phyloP scores from a whole-genome alignment of 1,284 basidiomycete species.

The Sanghuangporus sanghuang region DNA sequence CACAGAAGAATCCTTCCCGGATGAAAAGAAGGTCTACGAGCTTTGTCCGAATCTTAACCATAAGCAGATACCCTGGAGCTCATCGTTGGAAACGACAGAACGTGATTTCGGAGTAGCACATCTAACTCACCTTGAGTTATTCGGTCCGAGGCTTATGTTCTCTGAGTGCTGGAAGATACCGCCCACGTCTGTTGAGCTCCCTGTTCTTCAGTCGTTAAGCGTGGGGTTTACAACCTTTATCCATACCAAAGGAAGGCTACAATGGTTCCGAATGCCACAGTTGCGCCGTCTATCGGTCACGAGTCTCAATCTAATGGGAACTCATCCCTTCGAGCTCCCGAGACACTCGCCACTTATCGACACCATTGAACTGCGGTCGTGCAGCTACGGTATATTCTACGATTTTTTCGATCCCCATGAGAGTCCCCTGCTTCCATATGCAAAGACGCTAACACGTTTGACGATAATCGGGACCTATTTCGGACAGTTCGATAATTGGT shows the following conservation, averaged over 20 bases:
- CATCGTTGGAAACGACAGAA: background rate
- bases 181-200: background rate
- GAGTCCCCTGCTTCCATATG: background rate
- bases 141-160: background rate
- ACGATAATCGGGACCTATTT: background rate
- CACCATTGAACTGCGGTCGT: background rate
- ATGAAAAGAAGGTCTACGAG: too few species aligned
- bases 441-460: background rate
- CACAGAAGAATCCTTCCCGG: too few species aligned
- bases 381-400: background rate
- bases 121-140: background rate
- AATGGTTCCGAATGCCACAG: constrained; percentile 4
- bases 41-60: background rate
- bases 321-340: background rate
- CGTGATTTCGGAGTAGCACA: background rate
- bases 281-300: background rate
- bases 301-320: background rate
- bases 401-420: background rate
- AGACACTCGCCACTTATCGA: background rate
- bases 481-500: background rate
- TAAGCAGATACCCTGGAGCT: background rate
- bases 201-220: background rate
- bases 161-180: background rate
- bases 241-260: background rate
- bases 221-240: background rate